Base-by-base conservation (phyloP, 148 eudicot species). In the Vaccinium darrowii region DNA sequence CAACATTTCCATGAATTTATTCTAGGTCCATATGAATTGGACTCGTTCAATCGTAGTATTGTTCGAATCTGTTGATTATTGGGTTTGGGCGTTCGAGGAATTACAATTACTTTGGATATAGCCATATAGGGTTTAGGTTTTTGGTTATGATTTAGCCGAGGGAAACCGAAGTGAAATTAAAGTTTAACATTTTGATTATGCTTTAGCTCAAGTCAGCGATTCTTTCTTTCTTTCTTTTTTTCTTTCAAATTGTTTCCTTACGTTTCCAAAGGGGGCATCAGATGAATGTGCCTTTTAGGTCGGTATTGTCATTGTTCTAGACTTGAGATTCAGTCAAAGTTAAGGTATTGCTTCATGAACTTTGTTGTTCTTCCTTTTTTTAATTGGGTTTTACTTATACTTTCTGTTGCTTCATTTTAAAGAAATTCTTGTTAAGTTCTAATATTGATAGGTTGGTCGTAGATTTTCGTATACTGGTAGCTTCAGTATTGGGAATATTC, bases 261-360 rank as follows among this genome's bases (percentile, higher is more conserved):
- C 30, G 12, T 18, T 23, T n/a, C 77, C 19, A 53, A 25, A 5
- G 12, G 79, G 36, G 75, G 39, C 1, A 73, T 56, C 27, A 69
- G 49, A 36, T 74, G 67, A 81, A 33, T 54, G 52, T 83, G 65
- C 71, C 85, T 73, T 83, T 25, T 69, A 51, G 11, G 62, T 82
- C 21, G 79, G 79, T 49, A 36, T 73, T 83, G 1, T 21, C 30
- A 83, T 73, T 83, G 79, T 83, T 83, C 85, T 30, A 39, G 30
- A 53, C 85, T 73, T 83, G 79, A 39, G 51, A 83, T 54, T 83
- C 67, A 53, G 79, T 83, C 78, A 57, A 73, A 74, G 74, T 74
- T 19, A 83, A 83, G 85, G 85, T 74, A 83, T 83, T 83, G 85
- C 85, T 74, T 83, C 25, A 3, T 21, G 84, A 72, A 53, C n/a